Evolutionary conservation across 1,284 basidiomycete species (phyloP), one percentile per base, ranked within the genome.

Genomic region (Cystobasidium pallidum): DNA sequence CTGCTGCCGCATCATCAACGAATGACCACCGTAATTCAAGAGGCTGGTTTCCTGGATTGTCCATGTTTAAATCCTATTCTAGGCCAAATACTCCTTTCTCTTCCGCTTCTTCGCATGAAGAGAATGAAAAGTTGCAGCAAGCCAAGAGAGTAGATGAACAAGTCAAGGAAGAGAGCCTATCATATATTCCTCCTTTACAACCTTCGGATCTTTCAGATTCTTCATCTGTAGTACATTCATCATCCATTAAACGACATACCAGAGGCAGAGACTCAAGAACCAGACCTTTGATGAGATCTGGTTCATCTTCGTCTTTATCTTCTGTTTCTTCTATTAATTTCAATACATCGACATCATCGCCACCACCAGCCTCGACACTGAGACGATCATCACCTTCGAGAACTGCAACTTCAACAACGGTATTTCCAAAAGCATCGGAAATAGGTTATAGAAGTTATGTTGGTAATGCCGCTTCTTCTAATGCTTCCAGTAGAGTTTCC

Each of bases 241-340:
- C 41, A 19, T 21, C 21, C 8, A 2, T 28, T 11, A 43, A 3
- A 4, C 1, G 17, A 3, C 26, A 10, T 3, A 28, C 67, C 52
- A 30, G 67, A 32, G 67, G 67, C 17, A 24, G 67, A 30, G 67
- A 70, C 57, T 8, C 59, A 15, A 58, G 49, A 26, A 34, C 68
- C 1, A 45, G 68, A 30, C 68, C 68, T 13, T 51, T 71, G 32
- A n/a, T 30, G 11, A 45, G 68, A 49, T 63, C 68, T 11, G 36
- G 41, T 3, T 71, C 68, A 1, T 41, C 30, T 2, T 58, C 66
- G 1, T 71, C 68, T 24, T 30, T 63, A 19, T 41, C 61, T 34
- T 71, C 68, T 13, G 13, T 36, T 32, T 17, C 41, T 28, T 54
- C 51, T 39, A 39, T 24, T 15, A 36, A 45, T 45, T 45, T n/a